These are phyloP conservation scores for Boletus subcaerulescens DNA, from an alignment of 768 basidiomycete species.

Conservation along the genomic window DNA sequence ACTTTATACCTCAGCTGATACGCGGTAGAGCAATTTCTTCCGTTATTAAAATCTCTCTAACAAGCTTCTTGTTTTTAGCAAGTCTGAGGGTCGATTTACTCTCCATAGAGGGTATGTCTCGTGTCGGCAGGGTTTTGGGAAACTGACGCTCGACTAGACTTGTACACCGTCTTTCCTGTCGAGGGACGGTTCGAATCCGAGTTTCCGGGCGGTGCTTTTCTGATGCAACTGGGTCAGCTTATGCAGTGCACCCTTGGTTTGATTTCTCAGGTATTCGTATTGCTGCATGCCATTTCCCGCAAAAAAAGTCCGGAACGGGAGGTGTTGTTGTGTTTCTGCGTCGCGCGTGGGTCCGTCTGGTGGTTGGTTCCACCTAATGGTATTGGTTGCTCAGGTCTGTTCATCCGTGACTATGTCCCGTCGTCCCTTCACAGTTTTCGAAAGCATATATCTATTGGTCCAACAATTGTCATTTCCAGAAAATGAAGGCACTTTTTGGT, in stretches of 20 bases:
- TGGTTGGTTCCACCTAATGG: slow-evolving; percentile 35
- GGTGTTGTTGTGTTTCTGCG: slow-evolving; percentile 26
- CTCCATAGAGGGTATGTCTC: slow-evolving; percentile 17
- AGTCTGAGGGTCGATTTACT: slow-evolving; percentile 24
- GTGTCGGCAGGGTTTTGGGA: neutral
- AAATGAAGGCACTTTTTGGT: slow-evolving; percentile 37
- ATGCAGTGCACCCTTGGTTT: slow-evolving; percentile 25
- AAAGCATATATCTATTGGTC: slow-evolving; percentile 43
- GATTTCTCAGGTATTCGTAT: slow-evolving; percentile 22
- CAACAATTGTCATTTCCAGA: slow-evolving; percentile 34
- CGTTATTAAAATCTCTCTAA: slow-evolving; percentile 4
- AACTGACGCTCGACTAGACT: slow-evolving; percentile 10
- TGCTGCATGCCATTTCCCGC: slow-evolving; percentile 15
- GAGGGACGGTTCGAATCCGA: slow-evolving; percentile 29
- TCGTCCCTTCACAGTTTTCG: neutral
- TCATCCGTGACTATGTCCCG: neutral
- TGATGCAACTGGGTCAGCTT: slow-evolving; percentile 25
- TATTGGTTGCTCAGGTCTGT: slow-evolving; percentile 36
- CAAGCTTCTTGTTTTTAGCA: slow-evolving; percentile 9
- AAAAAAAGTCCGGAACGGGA: slow-evolving; percentile 27
- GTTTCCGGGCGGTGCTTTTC: slow-evolving; percentile 35
- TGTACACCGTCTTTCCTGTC: slow-evolving; percentile 14
- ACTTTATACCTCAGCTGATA: slow-evolving; percentile 40
- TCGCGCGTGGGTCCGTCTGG: slow-evolving; percentile 30
- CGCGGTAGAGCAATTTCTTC: slow-evolving; percentile 25